Conservation (phyloP, 768 basidiomycete genomes). For the Dacryopinax primogenitus region DNA sequence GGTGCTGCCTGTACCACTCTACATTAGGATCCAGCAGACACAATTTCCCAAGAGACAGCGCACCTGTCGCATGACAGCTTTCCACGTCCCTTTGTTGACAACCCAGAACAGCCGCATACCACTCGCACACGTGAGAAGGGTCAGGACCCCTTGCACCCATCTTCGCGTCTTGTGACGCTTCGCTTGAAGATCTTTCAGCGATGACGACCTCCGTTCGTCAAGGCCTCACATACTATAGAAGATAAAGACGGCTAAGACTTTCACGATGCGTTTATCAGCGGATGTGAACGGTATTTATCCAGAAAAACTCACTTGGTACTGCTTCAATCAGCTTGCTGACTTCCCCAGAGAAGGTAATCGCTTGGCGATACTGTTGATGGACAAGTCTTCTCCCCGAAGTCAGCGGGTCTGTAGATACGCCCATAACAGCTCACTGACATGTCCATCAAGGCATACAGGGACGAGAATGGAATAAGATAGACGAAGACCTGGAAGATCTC, state of each 20-base stretch:
- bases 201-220: neutral
- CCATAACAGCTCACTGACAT: slow-evolving; percentile 43
- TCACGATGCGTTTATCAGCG: neutral
- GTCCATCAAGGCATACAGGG: slow-evolving; percentile 67
- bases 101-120: slow-evolving; percentile 61
- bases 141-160: slow-evolving; percentile 43
- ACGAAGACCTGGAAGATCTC: slow-evolving; percentile 57
- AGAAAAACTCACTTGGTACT: slow-evolving; percentile 51
- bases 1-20: slow-evolving; percentile 48
- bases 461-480: slow-evolving; percentile 60
- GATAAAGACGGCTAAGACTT: slow-evolving; percentile 62
- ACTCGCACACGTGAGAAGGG: slow-evolving; percentile 42
- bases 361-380: slow-evolving; percentile 62
- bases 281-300: neutral
- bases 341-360: slow-evolving; percentile 38
- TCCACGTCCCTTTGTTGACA: slow-evolving; percentile 56
- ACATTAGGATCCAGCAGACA: slow-evolving; percentile 1
- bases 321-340: slow-evolving; percentile 48
- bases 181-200: slow-evolving; percentile 32
- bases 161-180: slow-evolving; percentile 48
- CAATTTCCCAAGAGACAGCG: slow-evolving; percentile 8
- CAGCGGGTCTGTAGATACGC: slow-evolving; percentile 8
- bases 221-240: slow-evolving; percentile 48
- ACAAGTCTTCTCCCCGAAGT: slow-evolving; percentile 40
- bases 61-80: slow-evolving; percentile 64